phyloP scores from a whole-genome alignment of 306 rosid genomes.

The Prunus armeniaca region DNA sequence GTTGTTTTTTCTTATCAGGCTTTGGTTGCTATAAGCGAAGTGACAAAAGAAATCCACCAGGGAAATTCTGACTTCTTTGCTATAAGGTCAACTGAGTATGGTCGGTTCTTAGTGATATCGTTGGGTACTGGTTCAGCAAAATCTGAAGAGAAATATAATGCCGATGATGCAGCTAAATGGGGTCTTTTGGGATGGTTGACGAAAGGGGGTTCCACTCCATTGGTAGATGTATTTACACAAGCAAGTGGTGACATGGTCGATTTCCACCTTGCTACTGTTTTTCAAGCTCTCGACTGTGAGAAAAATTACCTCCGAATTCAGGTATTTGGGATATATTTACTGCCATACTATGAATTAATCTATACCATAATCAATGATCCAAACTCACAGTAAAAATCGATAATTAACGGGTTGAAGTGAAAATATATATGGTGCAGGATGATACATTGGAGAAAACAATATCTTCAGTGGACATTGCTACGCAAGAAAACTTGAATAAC shows the following conservation, averaged over 20 bases:
- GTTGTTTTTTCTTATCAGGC: constrained; percentile 3
- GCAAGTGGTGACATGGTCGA: constrained; percentile 36
- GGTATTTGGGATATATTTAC: not conserved
- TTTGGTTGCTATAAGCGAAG: constrained; percentile 32
- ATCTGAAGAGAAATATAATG: constrained; percentile 26
- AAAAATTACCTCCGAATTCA: constrained; percentile 24
- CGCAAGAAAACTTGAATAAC: constrained; percentile 21
- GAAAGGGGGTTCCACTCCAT: constrained; percentile 18
- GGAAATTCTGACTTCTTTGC: constrained; percentile 29
- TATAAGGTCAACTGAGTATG: constrained; percentile 21
- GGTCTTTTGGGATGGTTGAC: constrained; percentile 33
- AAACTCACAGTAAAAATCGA: too few relatives aligned
- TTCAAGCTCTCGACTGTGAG: constrained; percentile 27
- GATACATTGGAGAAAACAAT: constrained; percentile 7
- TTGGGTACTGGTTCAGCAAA: constrained; percentile 37
- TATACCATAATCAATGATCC: too few relatives aligned
- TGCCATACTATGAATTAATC: not conserved
- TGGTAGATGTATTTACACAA: constrained; percentile 26
- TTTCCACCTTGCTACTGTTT: constrained; percentile 19
- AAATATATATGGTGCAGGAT: not conserved
- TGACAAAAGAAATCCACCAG: constrained; percentile 22
- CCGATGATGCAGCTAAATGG: constrained; percentile 33
- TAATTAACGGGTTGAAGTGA: not conserved
- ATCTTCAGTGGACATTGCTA: constrained; percentile 30
- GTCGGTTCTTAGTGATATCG: constrained; percentile 29